phyloP scores from a whole-genome alignment of 805 yeast genomes.

The Sugiyamaella smithiae region DNA sequence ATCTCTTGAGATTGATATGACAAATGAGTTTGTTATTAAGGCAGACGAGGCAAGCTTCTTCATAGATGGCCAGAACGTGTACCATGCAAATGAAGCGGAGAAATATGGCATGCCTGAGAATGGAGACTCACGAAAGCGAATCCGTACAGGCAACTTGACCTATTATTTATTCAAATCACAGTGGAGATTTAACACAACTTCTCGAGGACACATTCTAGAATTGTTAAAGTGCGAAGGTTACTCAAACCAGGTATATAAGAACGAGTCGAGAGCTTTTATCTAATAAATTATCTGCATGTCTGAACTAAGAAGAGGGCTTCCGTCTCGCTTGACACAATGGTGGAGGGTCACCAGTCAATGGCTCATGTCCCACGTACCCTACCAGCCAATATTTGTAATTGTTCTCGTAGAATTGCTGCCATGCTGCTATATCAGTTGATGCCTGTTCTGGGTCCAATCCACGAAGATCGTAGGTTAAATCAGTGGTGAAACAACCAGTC shows the following conservation, averaged over 20 bases:
- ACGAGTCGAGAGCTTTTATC: constrained; percentile 13
- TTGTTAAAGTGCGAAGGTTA: constrained; percentile 18
- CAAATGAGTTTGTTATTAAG: background rate
- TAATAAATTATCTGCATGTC: constrained; percentile 4
- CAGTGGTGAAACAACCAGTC: constrained; percentile 66
- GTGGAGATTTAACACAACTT: constrained; percentile 15
- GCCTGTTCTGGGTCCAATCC: constrained; percentile 50
- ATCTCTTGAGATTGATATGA: background rate
- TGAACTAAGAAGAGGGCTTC: constrained; percentile 12
- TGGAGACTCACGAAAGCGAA: background rate
- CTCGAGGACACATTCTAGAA: background rate
- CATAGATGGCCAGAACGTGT: constrained; percentile 13
- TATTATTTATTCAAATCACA: constrained; percentile 16
- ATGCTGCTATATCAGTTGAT: constrained; percentile 40
- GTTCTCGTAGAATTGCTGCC: constrained; percentile 52
- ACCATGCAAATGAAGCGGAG: background rate
- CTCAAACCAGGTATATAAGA: constrained; percentile 4
- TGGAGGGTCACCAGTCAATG: constrained; percentile 49
- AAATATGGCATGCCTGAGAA: background rate
- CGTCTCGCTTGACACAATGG: constrained; percentile 40
- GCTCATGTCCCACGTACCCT: constrained; percentile 51
- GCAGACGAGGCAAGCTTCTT: constrained; percentile 5
- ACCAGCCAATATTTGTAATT: constrained; percentile 58
- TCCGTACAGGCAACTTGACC: background rate
- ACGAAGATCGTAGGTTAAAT: constrained; percentile 63